phyloP scores from a whole-genome alignment of 2,329 filamentous ascomycete genomes.

The Cercospora berteroae region DNA sequence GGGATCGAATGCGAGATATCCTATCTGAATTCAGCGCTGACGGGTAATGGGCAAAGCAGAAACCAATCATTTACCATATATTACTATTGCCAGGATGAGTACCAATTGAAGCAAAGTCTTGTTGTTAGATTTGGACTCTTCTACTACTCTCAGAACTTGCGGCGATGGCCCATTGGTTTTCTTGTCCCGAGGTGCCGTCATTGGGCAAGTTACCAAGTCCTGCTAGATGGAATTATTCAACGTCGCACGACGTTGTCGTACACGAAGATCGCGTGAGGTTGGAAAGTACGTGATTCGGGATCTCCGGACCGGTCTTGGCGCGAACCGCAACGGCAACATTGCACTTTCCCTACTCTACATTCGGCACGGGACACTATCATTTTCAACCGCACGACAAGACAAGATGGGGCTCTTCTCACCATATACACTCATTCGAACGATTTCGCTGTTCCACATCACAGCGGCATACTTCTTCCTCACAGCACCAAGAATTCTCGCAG shows the following conservation, averaged over 20 bases:
- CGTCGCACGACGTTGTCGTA: neutral
- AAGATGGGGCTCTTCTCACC: constrained; percentile 78
- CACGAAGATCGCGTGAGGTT: neutral
- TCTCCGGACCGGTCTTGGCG: constrained; percentile 1
- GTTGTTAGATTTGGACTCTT: constrained; percentile 16
- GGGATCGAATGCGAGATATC: constrained; percentile 15
- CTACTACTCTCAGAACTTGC: constrained; percentile 16
- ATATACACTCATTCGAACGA: constrained; percentile 73
- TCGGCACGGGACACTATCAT: neutral
- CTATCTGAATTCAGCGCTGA: neutral
- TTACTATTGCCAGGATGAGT: constrained; percentile 18
- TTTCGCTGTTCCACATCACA: constrained; percentile 82
- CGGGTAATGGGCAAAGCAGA: too few relatives aligned
- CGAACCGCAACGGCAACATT: neutral
- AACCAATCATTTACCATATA: neutral
- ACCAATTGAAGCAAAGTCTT: constrained; percentile 17
- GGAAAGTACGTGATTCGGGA: neutral
- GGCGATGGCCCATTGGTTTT: neutral
- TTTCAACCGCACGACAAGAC: neutral
- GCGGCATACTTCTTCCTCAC: constrained; percentile 81
- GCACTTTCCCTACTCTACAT: constrained; percentile 1
- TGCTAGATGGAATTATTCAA: neutral
- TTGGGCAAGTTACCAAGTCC: neutral
- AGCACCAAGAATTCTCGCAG: constrained; percentile 67
- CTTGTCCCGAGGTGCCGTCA: constrained; percentile 4